These are phyloP conservation scores for Orbilia ellipsospora DNA, from an alignment of 2,329 filamentous ascomycete genomes.

Conservation along the genomic window DNA sequence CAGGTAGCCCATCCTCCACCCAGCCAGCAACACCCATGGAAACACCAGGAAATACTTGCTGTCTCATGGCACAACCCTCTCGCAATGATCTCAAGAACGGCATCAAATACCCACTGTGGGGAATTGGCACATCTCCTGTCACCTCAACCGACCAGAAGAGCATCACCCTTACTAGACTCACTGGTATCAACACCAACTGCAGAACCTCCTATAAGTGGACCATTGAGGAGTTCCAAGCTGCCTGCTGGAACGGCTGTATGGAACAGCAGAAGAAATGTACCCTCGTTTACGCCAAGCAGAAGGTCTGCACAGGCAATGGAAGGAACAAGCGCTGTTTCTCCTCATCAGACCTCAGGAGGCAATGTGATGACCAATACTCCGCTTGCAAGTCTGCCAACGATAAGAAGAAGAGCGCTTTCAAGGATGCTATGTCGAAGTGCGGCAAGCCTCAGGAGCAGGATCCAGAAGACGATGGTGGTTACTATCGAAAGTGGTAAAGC, in stretches of 20 bases:
- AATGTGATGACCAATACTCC: constrained; percentile 4
- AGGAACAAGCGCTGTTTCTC: constrained; percentile 2
- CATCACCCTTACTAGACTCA: constrained; percentile 15
- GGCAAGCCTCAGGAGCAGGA: background rate
- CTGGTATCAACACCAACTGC: constrained; percentile 16
- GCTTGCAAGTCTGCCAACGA: constrained; percentile 7
- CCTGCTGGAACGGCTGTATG: constrained; percentile 27
- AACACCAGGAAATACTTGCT: constrained; percentile 11
- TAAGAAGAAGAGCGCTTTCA: constrained; percentile 1
- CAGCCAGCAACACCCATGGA: background rate
- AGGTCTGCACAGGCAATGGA: background rate
- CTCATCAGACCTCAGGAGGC: background rate
- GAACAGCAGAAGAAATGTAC: constrained; percentile 29
- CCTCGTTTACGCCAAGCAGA: background rate
- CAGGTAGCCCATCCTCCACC: background rate
- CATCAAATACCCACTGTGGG: constrained; percentile 24
- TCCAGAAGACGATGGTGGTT: background rate
- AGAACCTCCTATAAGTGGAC: constrained; percentile 15
- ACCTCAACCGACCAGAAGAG: constrained; percentile 3
- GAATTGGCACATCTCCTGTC: constrained; percentile 9
- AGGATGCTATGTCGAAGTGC: constrained; percentile 13
- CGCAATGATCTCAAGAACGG: background rate
- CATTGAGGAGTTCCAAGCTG: constrained; percentile 9
- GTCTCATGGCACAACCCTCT: constrained; percentile 12
- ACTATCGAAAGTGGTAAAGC: background rate